These are phyloP conservation scores for Erodium texanum DNA, from an alignment of 441 rosid species.

Conservation along the genomic window DNA sequence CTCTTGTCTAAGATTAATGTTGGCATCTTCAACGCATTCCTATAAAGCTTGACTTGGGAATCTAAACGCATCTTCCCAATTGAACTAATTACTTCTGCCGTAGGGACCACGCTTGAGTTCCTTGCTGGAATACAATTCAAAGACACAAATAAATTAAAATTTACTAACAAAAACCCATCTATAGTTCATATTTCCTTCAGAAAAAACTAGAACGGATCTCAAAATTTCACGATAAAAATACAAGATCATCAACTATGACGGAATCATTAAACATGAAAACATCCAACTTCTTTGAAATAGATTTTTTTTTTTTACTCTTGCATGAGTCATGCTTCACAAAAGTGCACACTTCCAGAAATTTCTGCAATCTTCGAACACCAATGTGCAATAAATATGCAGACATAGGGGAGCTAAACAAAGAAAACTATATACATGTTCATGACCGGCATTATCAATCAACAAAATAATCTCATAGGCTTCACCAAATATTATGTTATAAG, in stretches of 20 bases:
- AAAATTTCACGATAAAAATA: neutral
- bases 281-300: neutral
- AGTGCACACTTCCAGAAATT: neutral
- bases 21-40: constrained; percentile 81
- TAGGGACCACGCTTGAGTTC: constrained; percentile 43
- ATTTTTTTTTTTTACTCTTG: neutral
- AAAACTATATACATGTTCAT: neutral
- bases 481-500: neutral
- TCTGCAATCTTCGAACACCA: neutral
- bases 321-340: neutral
- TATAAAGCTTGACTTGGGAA: constrained; percentile 37
- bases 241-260: neutral
- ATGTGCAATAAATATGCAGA: neutral
- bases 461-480: neutral
- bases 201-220: neutral
- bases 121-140: constrained; percentile 34
- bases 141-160: neutral
- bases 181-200: neutral
- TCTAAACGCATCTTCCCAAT: constrained; percentile 51
- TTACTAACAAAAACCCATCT: neutral
- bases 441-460: neutral
- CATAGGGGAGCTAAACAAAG: neutral
- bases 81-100: constrained; percentile 40
- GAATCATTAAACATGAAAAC: neutral
- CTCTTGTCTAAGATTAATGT: constrained; percentile 66